Conservation (phyloP, 768 basidiomycete species). For the Cystofilobasidium bisporidii region DNA sequence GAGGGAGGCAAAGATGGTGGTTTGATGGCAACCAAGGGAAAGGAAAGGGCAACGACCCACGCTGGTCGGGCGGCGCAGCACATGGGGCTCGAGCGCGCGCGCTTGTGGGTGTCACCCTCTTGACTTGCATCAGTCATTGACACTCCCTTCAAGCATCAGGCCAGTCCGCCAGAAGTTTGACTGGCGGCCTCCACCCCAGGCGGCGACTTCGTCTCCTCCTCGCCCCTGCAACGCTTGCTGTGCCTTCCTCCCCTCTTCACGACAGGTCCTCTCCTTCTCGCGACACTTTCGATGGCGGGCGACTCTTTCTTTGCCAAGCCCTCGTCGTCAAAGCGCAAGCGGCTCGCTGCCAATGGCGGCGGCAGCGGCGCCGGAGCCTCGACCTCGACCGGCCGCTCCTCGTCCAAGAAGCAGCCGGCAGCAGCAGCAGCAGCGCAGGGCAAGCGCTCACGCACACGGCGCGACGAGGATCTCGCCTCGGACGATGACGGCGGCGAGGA, state of each 20-base stretch:
- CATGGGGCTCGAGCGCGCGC: too few relatives aligned
- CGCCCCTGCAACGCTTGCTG: too few relatives aligned
- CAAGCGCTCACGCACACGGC: background rate
- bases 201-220: background rate
- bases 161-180: too few relatives aligned
- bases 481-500: conserved; percentile 30
- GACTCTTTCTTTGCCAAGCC: conserved; percentile 26
- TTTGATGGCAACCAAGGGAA: too few relatives aligned
- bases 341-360: background rate
- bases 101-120: too few relatives aligned
- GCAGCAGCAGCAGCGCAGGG: background rate
- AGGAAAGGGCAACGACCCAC: too few relatives aligned
- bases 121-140: too few relatives aligned
- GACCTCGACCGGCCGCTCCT: conserved; percentile 1
- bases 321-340: conserved; percentile 15
- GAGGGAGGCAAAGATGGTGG: too few relatives aligned
- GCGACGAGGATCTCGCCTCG: conserved; percentile 35
- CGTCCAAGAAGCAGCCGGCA: background rate
- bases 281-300: conserved; percentile 1
- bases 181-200: too few relatives aligned
- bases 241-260: background rate
- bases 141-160: too few relatives aligned
- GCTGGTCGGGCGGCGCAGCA: too few relatives aligned
- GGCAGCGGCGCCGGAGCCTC: background rate
- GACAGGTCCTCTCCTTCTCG: background rate